Evolutionary conservation across 1,284 basidiomycete genomes (phyloP).

Genomic region (Ceraceosorus guamensis): DNA sequence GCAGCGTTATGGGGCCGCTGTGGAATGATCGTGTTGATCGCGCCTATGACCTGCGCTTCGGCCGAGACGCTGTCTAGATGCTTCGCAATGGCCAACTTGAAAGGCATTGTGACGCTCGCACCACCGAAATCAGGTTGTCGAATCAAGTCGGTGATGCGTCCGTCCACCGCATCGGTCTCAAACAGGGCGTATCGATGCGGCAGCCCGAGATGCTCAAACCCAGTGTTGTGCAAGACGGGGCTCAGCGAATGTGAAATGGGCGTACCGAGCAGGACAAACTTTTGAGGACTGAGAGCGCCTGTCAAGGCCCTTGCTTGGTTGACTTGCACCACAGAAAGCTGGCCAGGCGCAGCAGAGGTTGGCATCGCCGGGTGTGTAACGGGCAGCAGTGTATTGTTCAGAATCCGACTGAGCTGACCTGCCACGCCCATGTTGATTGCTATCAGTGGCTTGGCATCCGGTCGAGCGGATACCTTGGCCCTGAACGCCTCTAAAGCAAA

Average conservation of each 20-base stretch:
- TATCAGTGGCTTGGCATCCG: conserved; percentile 60
- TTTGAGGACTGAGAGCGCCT: conserved; percentile 65
- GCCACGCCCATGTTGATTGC: conserved; percentile 87
- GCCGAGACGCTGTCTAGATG: conserved; percentile 37
- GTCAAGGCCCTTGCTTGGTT: conserved; percentile 55
- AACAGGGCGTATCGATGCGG: conserved; percentile 58
- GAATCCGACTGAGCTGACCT: conserved; percentile 73
- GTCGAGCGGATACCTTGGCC: conserved; percentile 51
- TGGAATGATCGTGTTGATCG: conserved; percentile 39
- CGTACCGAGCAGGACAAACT: conserved; percentile 78
- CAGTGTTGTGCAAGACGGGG: conserved; percentile 86
- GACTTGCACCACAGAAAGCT: conserved; percentile 75
- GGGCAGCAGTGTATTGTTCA: conserved; percentile 79
- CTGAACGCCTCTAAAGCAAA: conserved; percentile 67
- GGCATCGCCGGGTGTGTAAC: conserved; percentile 82
- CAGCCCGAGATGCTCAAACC: conserved; percentile 69
- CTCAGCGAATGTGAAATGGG: conserved; percentile 87
- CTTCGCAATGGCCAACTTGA: conserved; percentile 39
- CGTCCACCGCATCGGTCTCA: conserved; percentile 64
- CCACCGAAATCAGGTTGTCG: conserved; percentile 74
- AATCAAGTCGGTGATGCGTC: conserved; percentile 62
- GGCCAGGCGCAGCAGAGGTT: conserved; percentile 74
- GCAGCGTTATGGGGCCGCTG: background rate
- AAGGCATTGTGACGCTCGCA: conserved; percentile 70
- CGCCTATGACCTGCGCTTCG: conserved; percentile 41